Evolutionary conservation across 2,329 filamentous ascomycete species (phyloP).

Genomic region (Dactylellina leptospora): DNA sequence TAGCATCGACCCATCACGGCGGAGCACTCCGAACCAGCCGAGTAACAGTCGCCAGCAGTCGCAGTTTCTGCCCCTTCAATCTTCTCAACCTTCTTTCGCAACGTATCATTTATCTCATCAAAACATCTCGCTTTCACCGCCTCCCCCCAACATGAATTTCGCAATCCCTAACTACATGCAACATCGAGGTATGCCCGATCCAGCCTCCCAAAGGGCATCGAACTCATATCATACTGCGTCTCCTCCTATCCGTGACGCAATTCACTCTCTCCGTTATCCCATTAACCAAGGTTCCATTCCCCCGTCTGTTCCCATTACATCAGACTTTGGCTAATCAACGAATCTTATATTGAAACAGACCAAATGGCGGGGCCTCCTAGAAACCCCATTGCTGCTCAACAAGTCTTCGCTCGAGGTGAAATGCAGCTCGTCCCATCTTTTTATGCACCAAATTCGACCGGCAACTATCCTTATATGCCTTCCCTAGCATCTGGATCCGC

Average conservation of each 20-base stretch:
- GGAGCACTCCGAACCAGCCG: constrained; percentile 39
- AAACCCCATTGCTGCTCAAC: constrained; percentile 8
- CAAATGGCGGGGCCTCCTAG: constrained; percentile 5
- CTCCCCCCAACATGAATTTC: too few species aligned
- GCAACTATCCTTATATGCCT: constrained; percentile 5
- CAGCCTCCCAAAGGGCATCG: background rate
- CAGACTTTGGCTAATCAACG: background rate
- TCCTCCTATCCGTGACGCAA: background rate
- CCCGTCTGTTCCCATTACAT: background rate
- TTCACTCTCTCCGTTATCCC: background rate
- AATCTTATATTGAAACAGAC: constrained; percentile 4
- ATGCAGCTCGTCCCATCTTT: constrained; percentile 27
- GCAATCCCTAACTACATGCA: constrained; percentile 9
- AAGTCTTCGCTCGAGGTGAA: constrained; percentile 27
- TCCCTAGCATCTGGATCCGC: constrained; percentile 13
- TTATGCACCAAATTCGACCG: constrained; percentile 2
- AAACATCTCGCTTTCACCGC: constrained; percentile 10
- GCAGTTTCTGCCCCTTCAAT: constrained; percentile 15
- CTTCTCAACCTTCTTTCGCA: constrained; percentile 18
- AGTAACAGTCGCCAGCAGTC: constrained; percentile 21
- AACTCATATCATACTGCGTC: background rate
- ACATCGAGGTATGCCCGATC: constrained; percentile 14
- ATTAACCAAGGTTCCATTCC: background rate
- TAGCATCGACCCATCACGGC: constrained; percentile 30
- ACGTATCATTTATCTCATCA: constrained; percentile 17